Evolutionary conservation across 1,284 basidiomycete species (phyloP).

Genomic region (Uromyces viciae-fabae): DNA sequence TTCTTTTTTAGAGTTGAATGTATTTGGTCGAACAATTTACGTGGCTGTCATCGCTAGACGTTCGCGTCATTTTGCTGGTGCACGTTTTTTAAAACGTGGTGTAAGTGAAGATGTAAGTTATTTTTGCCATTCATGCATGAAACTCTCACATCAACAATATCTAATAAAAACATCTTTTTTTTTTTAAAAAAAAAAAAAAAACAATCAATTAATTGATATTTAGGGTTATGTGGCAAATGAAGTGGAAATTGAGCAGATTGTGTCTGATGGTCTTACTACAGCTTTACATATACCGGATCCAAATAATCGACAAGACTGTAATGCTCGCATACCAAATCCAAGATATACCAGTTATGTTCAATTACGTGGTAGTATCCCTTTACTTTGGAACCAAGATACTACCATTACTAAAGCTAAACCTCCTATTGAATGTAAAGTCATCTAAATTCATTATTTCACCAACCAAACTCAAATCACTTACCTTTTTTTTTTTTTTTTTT

Average conservation of each 20-base stretch:
- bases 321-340: constrained; percentile 34
- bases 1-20: constrained; percentile 68
- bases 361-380: constrained; percentile 42
- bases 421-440: constrained; percentile 42
- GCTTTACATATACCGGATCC: constrained; percentile 55
- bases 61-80: constrained; percentile 92
- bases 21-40: constrained; percentile 84
- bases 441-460: not conserved
- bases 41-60: constrained; percentile 89
- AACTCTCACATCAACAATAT: too few species aligned
- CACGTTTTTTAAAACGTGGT: constrained; percentile 88
- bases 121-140: too few species aligned
- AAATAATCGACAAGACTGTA: constrained; percentile 60
- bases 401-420: constrained; percentile 45
- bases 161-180: too few species aligned
- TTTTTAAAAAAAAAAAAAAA: too few species aligned
- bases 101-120: constrained; percentile 75
- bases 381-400: constrained; percentile 45
- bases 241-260: constrained; percentile 98
- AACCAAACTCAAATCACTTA: not conserved
- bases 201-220: not conserved
- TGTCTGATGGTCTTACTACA: constrained; percentile 87
- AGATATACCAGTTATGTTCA: constrained; percentile 44
- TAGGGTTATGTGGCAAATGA: constrained; percentile 98
- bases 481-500: not conserved